Base-by-base conservation (phyloP, 805 yeast species). In the Nakazawaea ambrosiae region DNA sequence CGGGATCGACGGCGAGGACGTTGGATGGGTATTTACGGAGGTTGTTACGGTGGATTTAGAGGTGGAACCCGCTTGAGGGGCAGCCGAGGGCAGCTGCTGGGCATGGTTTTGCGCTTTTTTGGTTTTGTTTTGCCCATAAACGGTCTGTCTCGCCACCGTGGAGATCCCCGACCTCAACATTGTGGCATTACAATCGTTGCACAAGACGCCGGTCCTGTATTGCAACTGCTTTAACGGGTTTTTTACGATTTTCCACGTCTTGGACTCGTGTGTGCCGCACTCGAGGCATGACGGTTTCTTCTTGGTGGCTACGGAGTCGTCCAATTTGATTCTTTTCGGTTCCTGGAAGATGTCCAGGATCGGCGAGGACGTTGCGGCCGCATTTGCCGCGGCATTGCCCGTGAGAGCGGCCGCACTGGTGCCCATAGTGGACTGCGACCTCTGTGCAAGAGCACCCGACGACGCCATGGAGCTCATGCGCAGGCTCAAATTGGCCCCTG, bases 181-280 rank as follows among this genome's bases (percentile, higher is more conserved):
- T 16, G 37, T 14, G 5, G 37, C 41, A 38, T 38, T 38, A 22
- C 42, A 39, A 27, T 30, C 35, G 27, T 39, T 39, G 27, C 42
- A 39, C 14, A 39, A 22, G 4, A 39, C 7, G 10, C 42, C 42
- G 8, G 38, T 39, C 24, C 24, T 33, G 26, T 29, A 28, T 5
- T 29, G 27, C 5, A 33, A 25, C 20, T 37, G 36, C 14, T n/a
- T 26, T n/a, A 20, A 30, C 1, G 38, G 38, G 4, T 20, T 31
- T 15, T 39, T 39, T 8, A 39, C 27, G 15, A 33, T 27, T 34
- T 39, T 39, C 42, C 42, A 39, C 7, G 42, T 39, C 20, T 31
- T 34, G 23, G 42, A 39, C 4, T 34, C 29, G 16, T 31, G 14
- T 7, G 38, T 39, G 9, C 38, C 39, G 31, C 42, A 39, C 20